A percentile compares a stretch with the other conserved stretches of the same genome.
These are phyloP conservation scores for Candida albicans DNA, from an alignment of 1,139 yeast genomes.

Conservation along the genomic window DNA sequence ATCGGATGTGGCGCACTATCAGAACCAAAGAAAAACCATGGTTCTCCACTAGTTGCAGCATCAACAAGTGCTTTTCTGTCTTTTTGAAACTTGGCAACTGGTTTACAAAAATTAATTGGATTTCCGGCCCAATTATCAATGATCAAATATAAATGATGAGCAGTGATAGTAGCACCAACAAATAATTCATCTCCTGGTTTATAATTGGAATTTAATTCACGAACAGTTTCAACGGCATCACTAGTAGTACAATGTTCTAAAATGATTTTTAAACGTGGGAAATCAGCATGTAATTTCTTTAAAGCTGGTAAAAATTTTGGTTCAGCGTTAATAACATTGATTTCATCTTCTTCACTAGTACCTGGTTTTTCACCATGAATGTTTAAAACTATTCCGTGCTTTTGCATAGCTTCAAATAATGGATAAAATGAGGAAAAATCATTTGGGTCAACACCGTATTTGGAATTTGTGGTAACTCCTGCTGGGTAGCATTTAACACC, in stretches of 20 bases:
- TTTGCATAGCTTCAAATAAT: slow-evolving; percentile 83
- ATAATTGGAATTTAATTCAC: slow-evolving; percentile 60
- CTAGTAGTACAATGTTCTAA: slow-evolving; percentile 94
- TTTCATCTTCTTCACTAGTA: slow-evolving; percentile 44
- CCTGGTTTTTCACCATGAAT: slow-evolving; percentile 96
- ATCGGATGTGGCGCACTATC: slow-evolving; percentile 97
- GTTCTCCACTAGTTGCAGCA: slow-evolving; percentile 91
- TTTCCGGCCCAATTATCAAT: slow-evolving; percentile 97
- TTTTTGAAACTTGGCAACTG: slow-evolving; percentile 90
- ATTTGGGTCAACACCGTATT: slow-evolving; percentile 91
- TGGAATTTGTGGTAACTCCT: slow-evolving; percentile 95
- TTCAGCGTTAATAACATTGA: slow-evolving; percentile 93
- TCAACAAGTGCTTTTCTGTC: slow-evolving; percentile 77
- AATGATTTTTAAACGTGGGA: slow-evolving; percentile 84
- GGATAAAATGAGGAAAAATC: slow-evolving; percentile 89
- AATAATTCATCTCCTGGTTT: slow-evolving; percentile 42
- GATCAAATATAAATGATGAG: slow-evolving; percentile 87
- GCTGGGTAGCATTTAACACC: slow-evolving; percentile 97
- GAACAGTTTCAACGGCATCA: slow-evolving; percentile 79
- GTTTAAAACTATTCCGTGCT: slow-evolving; percentile 72
- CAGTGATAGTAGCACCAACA: slow-evolving; percentile 93
- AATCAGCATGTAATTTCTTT: slow-evolving; percentile 69
- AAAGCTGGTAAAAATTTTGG: slow-evolving; percentile 91
- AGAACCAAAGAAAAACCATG: slow-evolving; percentile 93
- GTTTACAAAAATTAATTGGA: slow-evolving; percentile 93